phyloP scores from a whole-genome alignment of 495 filamentous ascomycete genomes.

The Neohortaea acidophila region DNA sequence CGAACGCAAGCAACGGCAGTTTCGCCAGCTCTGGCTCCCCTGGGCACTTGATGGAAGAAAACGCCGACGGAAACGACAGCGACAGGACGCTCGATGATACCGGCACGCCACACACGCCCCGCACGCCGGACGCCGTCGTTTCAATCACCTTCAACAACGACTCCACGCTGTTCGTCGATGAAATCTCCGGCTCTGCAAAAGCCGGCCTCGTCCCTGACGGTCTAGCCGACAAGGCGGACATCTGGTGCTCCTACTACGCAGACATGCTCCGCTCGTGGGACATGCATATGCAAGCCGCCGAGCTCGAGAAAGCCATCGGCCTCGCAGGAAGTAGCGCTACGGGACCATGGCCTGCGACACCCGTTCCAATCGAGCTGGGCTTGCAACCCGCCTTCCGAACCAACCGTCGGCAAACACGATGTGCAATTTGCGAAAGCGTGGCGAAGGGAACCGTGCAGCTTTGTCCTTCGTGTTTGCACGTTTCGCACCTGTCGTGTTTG shows the following conservation, averaged over 20 bases:
- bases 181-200: background rate
- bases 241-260: constrained; percentile 9
- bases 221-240: background rate
- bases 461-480: constrained; percentile 9
- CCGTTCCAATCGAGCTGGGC: too few species aligned
- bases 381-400: background rate
- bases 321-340: background rate
- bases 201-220: constrained; percentile 1
- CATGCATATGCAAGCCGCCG: constrained; percentile 6
- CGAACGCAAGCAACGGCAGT: too few species aligned
- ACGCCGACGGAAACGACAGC: constrained; percentile 12
- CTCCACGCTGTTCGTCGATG: constrained; percentile 4
- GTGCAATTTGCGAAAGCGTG: constrained; percentile 9
- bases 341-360: background rate
- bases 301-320: constrained; percentile 11
- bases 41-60: too few species aligned
- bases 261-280: constrained; percentile 11
- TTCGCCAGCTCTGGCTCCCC: too few species aligned
- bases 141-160: constrained; percentile 1
- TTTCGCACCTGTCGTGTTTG: constrained; percentile 7
- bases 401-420: constrained; percentile 1
- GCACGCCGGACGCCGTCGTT: background rate
- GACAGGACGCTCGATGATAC: constrained; percentile 16
- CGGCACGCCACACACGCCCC: constrained; percentile 13
- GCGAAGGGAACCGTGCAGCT: constrained; percentile 3